Evolutionary conservation across 2,329 filamentous ascomycete genomes (phyloP), one percentile per base, ranked within the genome.

Genomic region (Hymenoscyphus fructigenus): DNA sequence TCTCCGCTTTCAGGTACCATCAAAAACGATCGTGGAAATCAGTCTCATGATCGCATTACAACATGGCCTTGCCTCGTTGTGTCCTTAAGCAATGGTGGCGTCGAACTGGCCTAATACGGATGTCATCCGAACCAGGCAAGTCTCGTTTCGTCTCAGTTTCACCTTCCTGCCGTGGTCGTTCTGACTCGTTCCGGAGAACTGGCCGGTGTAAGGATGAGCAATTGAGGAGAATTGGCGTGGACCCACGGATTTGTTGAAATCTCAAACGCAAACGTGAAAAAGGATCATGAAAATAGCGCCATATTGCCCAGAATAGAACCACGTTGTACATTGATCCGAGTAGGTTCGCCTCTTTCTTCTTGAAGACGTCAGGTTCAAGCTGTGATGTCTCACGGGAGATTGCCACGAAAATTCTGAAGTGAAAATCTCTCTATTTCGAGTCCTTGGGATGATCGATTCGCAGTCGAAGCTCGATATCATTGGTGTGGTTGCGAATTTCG

Each of bases 1-100:
- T 38, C 55, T 38, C 20, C 59, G 65, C 63, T 29, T 29, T 66
- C 65, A 70, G 68, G 63, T 68, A 67, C 65, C 50, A 70, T 63
- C 36, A 50, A 50, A 60, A 32, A 36, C 28, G 44, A 57, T 15
- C 60, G 20, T 56, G 29, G 32, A 57, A 55, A 20, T 50, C 34
- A 20, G 17, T 36, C 60, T 56, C n/a, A 17, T 32, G 47, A 32
- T 57, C 34, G 9, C 9, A 26, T 26, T 53, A 53, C 47, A 53
- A 26, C 20, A 38, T 38, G 12, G 34, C 34, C 34, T 38, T 38
- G 34, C 34, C 34, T 2, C 36, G 36, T 38, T 38, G 36, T 38
- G 36, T 17, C 36, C 36, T 38, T 38, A 14, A 38, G 36, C 1
- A 38, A 14, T 53, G 47, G 20, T 53, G 20, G 23, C 47, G 47